Evolutionary conservation across 495 filamentous ascomycete genomes (phyloP), one percentile per base, ranked within the genome.

Genomic region (Hapsidospora chrysogenum): DNA sequence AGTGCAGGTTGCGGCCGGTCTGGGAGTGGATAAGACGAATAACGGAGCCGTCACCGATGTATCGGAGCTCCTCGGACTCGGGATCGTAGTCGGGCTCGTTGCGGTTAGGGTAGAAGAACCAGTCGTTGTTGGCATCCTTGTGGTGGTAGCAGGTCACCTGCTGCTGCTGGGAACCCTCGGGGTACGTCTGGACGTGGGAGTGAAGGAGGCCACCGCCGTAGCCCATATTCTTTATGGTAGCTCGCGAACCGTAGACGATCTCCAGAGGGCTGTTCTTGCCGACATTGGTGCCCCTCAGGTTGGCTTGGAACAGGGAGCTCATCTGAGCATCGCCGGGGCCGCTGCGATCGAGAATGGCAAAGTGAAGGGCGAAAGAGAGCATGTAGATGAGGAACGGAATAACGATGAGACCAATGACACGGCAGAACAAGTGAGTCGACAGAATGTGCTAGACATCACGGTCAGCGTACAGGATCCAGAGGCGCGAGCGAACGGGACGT

Each of bases 81-180:
- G 71, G 54, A 46, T 84, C 68, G 47, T 74, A 92, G n/a, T 80
- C 77, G 3, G 66, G 53, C 22, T 87, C 67, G 20, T 63, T 45
- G 28, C 89, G 79, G 59, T 85, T 89, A 13, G 89, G 92, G 50
- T 94, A 93, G 53, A 97, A 92, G 56, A 86, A 95, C 89, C 89
- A 97, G 58, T 97, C 92, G 48, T 97, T 97, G 64, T 97, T 97
- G 45, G 89, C 73, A 69, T 97, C 89, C 52, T 97, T 97, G 64
- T 97, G 89, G 56, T 97, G 89, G 53, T 97, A 97, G 61, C 89
- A 97, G 20, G 89, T 97, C 36, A 97, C 79, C 55, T 97, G 89
- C 48, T 97, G 92, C 56, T 97, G 89, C 5, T 55, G 56, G 10
- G 92, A 96, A 20, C 89, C 89, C 56, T 97, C 92, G 0, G 89